Conservation (phyloP, 2,329 filamentous ascomycete genomes). For the Hypoxylon sp. region DNA sequence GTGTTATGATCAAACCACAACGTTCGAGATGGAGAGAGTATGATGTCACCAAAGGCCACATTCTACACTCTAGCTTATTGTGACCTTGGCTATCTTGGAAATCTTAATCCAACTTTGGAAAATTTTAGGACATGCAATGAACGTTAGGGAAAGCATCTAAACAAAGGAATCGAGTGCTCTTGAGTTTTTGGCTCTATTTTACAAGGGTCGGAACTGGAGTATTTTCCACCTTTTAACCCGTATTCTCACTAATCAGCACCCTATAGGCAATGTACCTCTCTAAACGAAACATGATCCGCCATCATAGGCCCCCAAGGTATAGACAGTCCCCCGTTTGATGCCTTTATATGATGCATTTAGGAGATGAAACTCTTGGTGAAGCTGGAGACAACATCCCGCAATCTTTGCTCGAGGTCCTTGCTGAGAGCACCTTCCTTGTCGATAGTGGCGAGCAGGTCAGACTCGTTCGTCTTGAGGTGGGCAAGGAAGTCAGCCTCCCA, state of each 20-base stretch:
- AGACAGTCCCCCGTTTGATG: constrained; percentile 60
- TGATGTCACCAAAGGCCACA: constrained; percentile 42
- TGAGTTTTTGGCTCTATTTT: constrained; percentile 75
- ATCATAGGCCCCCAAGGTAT: constrained; percentile 58
- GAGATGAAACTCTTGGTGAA: constrained; percentile 95
- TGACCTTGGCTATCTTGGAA: constrained; percentile 12
- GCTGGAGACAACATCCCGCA: constrained; percentile 80
- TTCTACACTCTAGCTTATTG: constrained; percentile 23
- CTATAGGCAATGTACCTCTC: constrained; percentile 60
- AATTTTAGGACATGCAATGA: background rate
- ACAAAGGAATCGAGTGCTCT: constrained; percentile 75
- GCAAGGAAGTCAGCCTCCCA: constrained; percentile 97
- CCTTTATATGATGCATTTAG: constrained; percentile 62
- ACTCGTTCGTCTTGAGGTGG: constrained; percentile 92
- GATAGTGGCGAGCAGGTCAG: constrained; percentile 85
- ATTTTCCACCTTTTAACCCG: constrained; percentile 61
- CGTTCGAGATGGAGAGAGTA: constrained; percentile 29
- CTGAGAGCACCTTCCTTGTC: constrained; percentile 96
- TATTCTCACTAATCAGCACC: constrained; percentile 65
- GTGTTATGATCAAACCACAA: constrained; percentile 32
- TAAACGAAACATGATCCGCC: constrained; percentile 64
- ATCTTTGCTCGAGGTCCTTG: constrained; percentile 90
- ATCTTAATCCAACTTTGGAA: constrained; percentile 13
- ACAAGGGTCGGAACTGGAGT: constrained; percentile 68
- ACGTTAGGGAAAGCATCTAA: constrained; percentile 47